Conservation (phyloP, 345 rosid genomes). For the Clausena lansium region DNA sequence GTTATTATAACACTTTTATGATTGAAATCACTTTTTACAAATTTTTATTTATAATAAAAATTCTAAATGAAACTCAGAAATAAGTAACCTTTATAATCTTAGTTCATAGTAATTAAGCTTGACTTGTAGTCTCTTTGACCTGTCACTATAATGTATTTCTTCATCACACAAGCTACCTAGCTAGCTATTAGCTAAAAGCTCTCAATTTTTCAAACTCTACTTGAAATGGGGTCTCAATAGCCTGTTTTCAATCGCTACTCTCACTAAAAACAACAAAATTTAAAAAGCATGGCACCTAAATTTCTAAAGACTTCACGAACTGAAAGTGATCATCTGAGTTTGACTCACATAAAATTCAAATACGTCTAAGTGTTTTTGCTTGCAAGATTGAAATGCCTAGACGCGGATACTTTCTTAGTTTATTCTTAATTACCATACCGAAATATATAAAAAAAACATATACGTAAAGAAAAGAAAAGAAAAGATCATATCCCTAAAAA, state of each 20-base stretch:
- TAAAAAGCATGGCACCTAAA: not conserved
- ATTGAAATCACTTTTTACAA: not conserved
- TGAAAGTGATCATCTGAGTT: too few species aligned
- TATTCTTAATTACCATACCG: not conserved
- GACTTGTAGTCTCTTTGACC: not conserved
- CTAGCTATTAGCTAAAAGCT: not conserved
- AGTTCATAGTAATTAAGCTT: too few species aligned
- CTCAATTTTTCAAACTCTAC: not conserved
- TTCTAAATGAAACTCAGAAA: too few species aligned
- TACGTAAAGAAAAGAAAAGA: too few species aligned
- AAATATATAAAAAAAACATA: not conserved
- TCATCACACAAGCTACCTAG: not conserved
- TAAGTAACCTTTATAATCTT: too few species aligned
- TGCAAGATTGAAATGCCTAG: not conserved
- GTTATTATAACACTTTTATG: too few species aligned
- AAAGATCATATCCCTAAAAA: not conserved
- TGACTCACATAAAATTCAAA: not conserved
- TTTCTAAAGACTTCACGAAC: not conserved
- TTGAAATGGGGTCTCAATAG: not conserved
- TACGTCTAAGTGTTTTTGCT: not conserved
- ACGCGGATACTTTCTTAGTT: not conserved
- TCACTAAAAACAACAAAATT: not conserved
- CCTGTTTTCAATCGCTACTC: not conserved
- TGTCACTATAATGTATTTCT: not conserved
- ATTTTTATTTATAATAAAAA: too few species aligned